These are phyloP conservation scores for Periconia macrospinosa DNA, from an alignment of 2,329 filamentous ascomycete species.

Conservation along the genomic window DNA sequence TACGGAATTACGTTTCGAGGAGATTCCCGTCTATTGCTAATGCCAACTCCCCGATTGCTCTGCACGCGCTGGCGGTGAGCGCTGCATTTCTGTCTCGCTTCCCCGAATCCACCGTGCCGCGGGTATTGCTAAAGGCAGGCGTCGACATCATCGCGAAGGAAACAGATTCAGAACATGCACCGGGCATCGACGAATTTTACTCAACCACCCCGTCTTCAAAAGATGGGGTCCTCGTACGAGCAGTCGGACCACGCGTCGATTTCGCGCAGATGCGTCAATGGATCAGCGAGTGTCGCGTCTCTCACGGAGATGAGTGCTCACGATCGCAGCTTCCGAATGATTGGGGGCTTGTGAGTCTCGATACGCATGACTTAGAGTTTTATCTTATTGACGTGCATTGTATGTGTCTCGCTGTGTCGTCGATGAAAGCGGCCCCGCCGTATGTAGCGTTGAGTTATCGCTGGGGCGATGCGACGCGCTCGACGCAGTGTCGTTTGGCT, in stretches of 20 bases:
- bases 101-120: no score
- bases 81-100: no score
- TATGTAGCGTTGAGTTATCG: slow-evolving; percentile 17
- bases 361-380: slow-evolving; percentile 5
- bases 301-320: slow-evolving; percentile 7
- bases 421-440: slow-evolving; percentile 6
- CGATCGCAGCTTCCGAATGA: slow-evolving; percentile 6
- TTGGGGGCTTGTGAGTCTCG: slow-evolving; percentile 2
- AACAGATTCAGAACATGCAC: no score
- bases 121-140: no score
- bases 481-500: slow-evolving; percentile 6
- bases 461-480: slow-evolving; percentile 10
- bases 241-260: slow-evolving; percentile 5
- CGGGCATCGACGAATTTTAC: no score
- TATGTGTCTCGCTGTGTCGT: slow-evolving; percentile 7
- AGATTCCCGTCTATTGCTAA: no score
- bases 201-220: no score
- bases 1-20: neutral
- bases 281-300: slow-evolving; percentile 8
- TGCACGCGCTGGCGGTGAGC: no score
- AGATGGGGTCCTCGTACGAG: no score
- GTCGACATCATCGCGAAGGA: no score
- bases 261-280: slow-evolving; percentile 8
- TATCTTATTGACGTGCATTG: slow-evolving; percentile 9
- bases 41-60: no score